phyloP scores from a whole-genome alignment of 495 filamentous ascomycete species.

The Penicillium canescens region DNA sequence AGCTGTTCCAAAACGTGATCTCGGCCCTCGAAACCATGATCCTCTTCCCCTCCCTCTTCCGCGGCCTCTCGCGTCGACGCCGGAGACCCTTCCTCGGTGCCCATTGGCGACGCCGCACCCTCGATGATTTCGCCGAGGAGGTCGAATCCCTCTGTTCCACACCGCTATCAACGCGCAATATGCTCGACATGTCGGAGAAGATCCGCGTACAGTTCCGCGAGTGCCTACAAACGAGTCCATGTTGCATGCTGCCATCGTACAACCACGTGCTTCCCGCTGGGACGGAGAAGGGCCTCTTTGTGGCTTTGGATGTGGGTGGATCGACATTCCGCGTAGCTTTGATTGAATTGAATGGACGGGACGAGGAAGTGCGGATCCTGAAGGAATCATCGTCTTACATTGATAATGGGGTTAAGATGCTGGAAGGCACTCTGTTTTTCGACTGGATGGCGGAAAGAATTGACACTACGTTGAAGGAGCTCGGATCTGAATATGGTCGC shows the following conservation, averaged over 20 bases:
- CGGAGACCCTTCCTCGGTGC: conserved; percentile 37
- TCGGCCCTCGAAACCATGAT: conserved; percentile 51
- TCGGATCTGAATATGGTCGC: conserved; percentile 39
- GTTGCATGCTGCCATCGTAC: conserved; percentile 68
- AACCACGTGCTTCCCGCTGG: conserved; percentile 63
- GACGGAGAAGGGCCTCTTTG: conserved; percentile 57
- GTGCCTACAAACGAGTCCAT: conserved; percentile 53
- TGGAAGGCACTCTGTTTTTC: conserved; percentile 60
- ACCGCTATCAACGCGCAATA: conserved; percentile 39
- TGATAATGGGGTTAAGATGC: conserved; percentile 50
- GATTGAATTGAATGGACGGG: conserved; percentile 54
- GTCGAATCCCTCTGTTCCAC: conserved; percentile 49
- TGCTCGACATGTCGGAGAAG: conserved; percentile 56
- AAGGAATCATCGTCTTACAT: conserved; percentile 52
- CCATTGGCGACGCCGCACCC: conserved; percentile 44
- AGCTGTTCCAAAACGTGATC: conserved; percentile 55
- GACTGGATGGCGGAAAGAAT: conserved; percentile 69
- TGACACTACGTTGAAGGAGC: conserved; percentile 50
- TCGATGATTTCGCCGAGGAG: conserved; percentile 54
- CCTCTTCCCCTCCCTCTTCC: conserved; percentile 53
- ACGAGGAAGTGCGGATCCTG: conserved; percentile 51
- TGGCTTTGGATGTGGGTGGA: conserved; percentile 67
- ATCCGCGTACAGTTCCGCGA: conserved; percentile 59
- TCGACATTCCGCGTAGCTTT: conserved; percentile 66
- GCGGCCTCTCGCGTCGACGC: conserved; percentile 33